These are phyloP conservation scores for Syzygium syzygioides DNA, from an alignment of 441 rosid genomes.

Conservation along the genomic window DNA sequence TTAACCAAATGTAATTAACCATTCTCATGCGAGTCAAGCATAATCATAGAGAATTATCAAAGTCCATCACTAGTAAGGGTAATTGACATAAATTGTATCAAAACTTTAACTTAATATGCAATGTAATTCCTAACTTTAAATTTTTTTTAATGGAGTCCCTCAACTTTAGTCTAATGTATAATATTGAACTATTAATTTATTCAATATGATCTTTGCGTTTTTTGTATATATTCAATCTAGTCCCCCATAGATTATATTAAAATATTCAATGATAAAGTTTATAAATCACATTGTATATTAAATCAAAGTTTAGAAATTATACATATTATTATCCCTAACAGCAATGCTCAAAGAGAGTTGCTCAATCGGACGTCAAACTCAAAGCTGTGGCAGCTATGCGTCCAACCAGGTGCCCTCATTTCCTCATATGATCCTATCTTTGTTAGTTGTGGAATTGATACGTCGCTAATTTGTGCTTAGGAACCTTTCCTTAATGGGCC, in stretches of 20 bases:
- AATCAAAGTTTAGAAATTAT: accelerated
- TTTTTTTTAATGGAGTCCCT: accelerated
- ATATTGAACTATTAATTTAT: too few species aligned
- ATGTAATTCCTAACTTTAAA: accelerated
- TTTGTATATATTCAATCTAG: accelerated
- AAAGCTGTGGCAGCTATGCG: background rate
- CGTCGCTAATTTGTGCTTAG: background rate
- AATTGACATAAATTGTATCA: too few species aligned
- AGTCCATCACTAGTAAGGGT: background rate
- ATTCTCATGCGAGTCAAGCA: background rate
- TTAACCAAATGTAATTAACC: background rate
- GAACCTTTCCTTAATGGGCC: background rate
- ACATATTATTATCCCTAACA: background rate
- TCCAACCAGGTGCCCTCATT: background rate
- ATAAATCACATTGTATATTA: accelerated
- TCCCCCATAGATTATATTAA: accelerated
- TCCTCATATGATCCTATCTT: background rate
- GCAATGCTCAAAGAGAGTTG: background rate
- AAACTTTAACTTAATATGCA: accelerated
- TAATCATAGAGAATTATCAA: background rate
- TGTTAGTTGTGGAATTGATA: background rate
- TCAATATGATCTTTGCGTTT: too few species aligned
- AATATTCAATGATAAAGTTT: background rate
- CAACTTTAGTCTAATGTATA: accelerated
- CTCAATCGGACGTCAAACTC: background rate